A percentile compares a stretch with the other conserved stretches of the same genome.
Conservation (phyloP, 1,284 basidiomycete species). For the Ceratobasidium sp. region DNA sequence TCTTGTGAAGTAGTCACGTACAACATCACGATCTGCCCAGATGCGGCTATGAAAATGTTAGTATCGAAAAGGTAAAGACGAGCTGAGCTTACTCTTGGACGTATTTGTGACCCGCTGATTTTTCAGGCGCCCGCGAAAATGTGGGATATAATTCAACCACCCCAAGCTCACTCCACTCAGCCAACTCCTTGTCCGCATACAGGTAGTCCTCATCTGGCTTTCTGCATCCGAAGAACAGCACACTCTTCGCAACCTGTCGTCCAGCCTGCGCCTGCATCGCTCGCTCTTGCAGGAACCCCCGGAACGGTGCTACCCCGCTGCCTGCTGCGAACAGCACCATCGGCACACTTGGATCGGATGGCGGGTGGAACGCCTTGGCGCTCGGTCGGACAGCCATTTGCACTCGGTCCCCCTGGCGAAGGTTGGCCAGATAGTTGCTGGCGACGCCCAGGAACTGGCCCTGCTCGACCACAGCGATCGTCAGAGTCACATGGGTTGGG, state of each 20-base stretch:
- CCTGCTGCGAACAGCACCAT: slow-evolving; percentile 61
- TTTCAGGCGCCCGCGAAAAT: slow-evolving; percentile 53
- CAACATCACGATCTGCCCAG: slow-evolving; percentile 29
- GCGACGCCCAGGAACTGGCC: slow-evolving; percentile 57
- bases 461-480: slow-evolving; percentile 55
- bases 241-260: slow-evolving; percentile 53
- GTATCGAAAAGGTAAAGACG: background rate
- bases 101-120: slow-evolving; percentile 56
- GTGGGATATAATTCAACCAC: slow-evolving; percentile 59
- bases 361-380: slow-evolving; percentile 56
- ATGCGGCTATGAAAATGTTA: slow-evolving; percentile 6
- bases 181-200: slow-evolving; percentile 55
- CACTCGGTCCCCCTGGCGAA: slow-evolving; percentile 55
- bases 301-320: slow-evolving; percentile 60
- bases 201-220: slow-evolving; percentile 55
- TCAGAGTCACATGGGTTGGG: slow-evolving; percentile 55
- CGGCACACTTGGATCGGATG: slow-evolving; percentile 53
- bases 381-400: slow-evolving; percentile 57
- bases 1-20: background rate
- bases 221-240: slow-evolving; percentile 61
- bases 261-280: slow-evolving; percentile 58
- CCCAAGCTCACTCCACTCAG: slow-evolving; percentile 55
- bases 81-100: slow-evolving; percentile 56
- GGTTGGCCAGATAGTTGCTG: slow-evolving; percentile 56
- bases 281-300: slow-evolving; percentile 62